Evolutionary conservation across 2,329 filamentous ascomycete genomes (phyloP).

Genomic region (Pseudogymnoascus sp.): DNA sequence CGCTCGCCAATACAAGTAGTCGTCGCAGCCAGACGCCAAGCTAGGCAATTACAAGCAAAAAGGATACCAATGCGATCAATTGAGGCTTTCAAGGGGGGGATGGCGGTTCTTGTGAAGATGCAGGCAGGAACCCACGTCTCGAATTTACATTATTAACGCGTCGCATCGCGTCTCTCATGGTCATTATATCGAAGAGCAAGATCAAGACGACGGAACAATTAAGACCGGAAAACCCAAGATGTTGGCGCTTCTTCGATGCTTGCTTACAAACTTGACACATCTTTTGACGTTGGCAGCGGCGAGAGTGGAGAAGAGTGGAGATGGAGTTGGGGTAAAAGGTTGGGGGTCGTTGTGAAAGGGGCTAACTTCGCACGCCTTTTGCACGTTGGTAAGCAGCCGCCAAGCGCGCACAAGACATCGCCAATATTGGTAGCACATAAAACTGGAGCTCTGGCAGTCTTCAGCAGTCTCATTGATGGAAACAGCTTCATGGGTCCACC

Average conservation of each 20-base stretch:
- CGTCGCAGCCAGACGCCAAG: neutral
- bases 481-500: neutral
- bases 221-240: conserved; percentile 5
- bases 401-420: conserved; percentile 5
- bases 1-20: neutral
- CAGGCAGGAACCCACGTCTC: neutral
- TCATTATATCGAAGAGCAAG: neutral
- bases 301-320: conserved; percentile 6
- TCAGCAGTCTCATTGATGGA: neutral
- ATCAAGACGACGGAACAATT: conserved; percentile 10
- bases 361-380: conserved; percentile 1
- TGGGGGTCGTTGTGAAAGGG: neutral
- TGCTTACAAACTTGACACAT: conserved; percentile 10
- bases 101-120: neutral
- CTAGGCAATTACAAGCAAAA: neutral
- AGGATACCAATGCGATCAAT: neutral
- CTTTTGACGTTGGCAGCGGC: conserved; percentile 6
- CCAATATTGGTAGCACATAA: neutral
- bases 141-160: neutral
- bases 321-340: conserved; percentile 3
- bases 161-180: neutral
- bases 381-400: conserved; percentile 1
- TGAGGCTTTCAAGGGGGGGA: neutral
- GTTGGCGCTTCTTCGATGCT: neutral
- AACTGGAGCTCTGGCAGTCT: neutral